Evolutionary conservation across 805 yeast species (phyloP).

Genomic region (Tetrapisispora fleetii): DNA sequence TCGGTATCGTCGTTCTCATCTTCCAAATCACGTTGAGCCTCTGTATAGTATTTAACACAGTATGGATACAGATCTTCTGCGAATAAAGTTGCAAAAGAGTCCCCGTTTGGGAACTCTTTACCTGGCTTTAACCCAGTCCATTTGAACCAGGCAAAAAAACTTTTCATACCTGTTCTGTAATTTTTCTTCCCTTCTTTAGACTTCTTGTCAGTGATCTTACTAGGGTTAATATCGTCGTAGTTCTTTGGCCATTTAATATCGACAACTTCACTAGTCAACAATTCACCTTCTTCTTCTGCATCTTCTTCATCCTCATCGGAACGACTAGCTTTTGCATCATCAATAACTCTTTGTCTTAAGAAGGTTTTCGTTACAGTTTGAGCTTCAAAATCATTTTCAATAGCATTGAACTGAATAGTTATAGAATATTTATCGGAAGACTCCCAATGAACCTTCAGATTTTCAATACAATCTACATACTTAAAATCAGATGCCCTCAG

Average conservation of each 20-base stretch:
- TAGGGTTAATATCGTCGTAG: slow-evolving; percentile 47
- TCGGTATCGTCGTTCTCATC: slow-evolving; percentile 46
- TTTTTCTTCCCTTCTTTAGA: slow-evolving; percentile 45
- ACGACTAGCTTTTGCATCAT: slow-evolving; percentile 7
- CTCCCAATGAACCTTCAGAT: slow-evolving; percentile 50
- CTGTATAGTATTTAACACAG: slow-evolving; percentile 73
- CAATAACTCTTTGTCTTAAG: slow-evolving; percentile 28
- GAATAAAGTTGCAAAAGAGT: slow-evolving; percentile 60
- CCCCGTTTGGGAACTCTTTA: slow-evolving; percentile 71
- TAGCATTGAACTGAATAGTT: slow-evolving; percentile 45
- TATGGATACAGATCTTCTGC: slow-evolving; percentile 77
- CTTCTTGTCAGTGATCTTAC: slow-evolving; percentile 35
- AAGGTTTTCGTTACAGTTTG: slow-evolving; percentile 58
- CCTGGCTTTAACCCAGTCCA: slow-evolving; percentile 79
- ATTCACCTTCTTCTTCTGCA: slow-evolving; percentile 44
- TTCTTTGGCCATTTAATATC: slow-evolving; percentile 62
- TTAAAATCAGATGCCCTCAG: slow-evolving; percentile 68
- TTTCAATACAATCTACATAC: slow-evolving; percentile 55
- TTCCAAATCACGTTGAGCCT: slow-evolving; percentile 56
- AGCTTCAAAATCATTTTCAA: slow-evolving; percentile 39
- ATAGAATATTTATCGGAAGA: slow-evolving; percentile 50
- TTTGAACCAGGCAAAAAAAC: slow-evolving; percentile 78
- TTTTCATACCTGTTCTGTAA: slow-evolving; percentile 64
- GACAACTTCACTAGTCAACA: slow-evolving; percentile 44
- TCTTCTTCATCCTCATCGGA: slow-evolving; percentile 26